These are phyloP conservation scores for Pilaira anomala DNA, from an alignment of 192 early-diverging fungal species.

Conservation along the genomic window DNA sequence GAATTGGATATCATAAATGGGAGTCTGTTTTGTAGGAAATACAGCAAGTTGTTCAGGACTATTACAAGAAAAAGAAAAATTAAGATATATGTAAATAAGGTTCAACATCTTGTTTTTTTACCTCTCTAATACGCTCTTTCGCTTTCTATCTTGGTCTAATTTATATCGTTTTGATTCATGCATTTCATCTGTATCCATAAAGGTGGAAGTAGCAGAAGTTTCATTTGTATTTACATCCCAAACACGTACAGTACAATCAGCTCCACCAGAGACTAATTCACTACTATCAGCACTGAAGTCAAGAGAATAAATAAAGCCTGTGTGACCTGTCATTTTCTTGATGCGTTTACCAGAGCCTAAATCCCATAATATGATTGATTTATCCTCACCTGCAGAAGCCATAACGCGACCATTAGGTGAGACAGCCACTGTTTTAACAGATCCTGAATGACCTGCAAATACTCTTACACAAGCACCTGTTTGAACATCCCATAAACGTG, in stretches of 20 bases:
- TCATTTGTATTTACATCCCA: slow-evolving; percentile 79
- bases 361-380: slow-evolving; percentile 87
- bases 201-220: slow-evolving; percentile 1
- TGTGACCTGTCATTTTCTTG: slow-evolving; percentile 84
- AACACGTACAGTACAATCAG: slow-evolving; percentile 85
- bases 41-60: slow-evolving; percentile 60
- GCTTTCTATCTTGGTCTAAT: slow-evolving; percentile 16
- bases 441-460: slow-evolving; percentile 82
- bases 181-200: slow-evolving; percentile 20
- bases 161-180: slow-evolving; percentile 9
- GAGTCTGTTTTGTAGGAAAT: slow-evolving; percentile 90
- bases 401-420: slow-evolving; percentile 89
- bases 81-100: neutral
- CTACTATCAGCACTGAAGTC: slow-evolving; percentile 80
- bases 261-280: slow-evolving; percentile 78
- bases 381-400: slow-evolving; percentile 89
- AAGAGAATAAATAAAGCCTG: slow-evolving; percentile 77
- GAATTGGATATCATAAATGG: slow-evolving; percentile 81
- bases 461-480: slow-evolving; percentile 85
- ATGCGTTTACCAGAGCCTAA: slow-evolving; percentile 78
- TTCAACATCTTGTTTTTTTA: slow-evolving; percentile 6
- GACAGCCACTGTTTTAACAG: slow-evolving; percentile 81
- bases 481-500: slow-evolving; percentile 90
- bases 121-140: slow-evolving; percentile 36
- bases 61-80: slow-evolving; percentile 2